Percentiles rank a stretch among this genome's conserved stretches.
phyloP scores from a whole-genome alignment of 2,329 filamentous ascomycete species.

The Xylariaceae sp. region DNA sequence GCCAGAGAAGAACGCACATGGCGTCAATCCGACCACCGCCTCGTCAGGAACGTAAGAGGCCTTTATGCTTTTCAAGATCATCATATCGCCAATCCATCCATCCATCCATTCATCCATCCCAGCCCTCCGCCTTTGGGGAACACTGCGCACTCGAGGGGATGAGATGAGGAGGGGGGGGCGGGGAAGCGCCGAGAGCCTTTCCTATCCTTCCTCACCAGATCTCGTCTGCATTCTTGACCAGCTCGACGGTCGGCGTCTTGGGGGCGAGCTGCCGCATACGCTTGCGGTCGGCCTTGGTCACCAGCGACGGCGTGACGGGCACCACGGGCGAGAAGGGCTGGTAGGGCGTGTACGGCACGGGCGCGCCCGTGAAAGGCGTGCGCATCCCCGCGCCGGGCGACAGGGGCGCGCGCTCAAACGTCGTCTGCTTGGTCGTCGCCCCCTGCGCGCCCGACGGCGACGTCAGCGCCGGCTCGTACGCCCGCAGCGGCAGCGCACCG shows the following conservation, averaged over 20 bases:
- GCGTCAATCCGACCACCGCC: too few relatives aligned
- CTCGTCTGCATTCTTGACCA: constrained; percentile 56
- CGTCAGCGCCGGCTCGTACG: constrained; percentile 49
- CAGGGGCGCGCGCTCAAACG: constrained; percentile 51
- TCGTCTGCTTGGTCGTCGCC: constrained; percentile 54
- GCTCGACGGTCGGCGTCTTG: constrained; percentile 53
- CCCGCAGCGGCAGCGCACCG: constrained; percentile 51
- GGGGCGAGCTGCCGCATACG: constrained; percentile 56
- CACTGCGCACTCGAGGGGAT: too few relatives aligned
- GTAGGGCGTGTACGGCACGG: constrained; percentile 68
- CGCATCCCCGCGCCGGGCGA: constrained; percentile 47
- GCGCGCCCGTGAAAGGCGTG: constrained; percentile 54
- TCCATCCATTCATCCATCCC: too few relatives aligned
- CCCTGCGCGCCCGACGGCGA: constrained; percentile 42
- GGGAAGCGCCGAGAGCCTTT: too few relatives aligned
- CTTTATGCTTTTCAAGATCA: neutral
- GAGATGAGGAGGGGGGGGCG: too few relatives aligned
- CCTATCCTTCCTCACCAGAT: too few relatives aligned
- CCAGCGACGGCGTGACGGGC: constrained; percentile 68
- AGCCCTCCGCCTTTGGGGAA: too few relatives aligned
- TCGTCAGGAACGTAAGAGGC: too few relatives aligned
- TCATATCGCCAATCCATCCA: constrained; percentile 12
- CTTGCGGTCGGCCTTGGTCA: constrained; percentile 64
- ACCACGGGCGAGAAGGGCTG: constrained; percentile 71
- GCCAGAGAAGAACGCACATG: too few relatives aligned